These are phyloP conservation scores for Penicillium verrucosum DNA, from an alignment of 2,329 filamentous ascomycete species.

Conservation along the genomic window DNA sequence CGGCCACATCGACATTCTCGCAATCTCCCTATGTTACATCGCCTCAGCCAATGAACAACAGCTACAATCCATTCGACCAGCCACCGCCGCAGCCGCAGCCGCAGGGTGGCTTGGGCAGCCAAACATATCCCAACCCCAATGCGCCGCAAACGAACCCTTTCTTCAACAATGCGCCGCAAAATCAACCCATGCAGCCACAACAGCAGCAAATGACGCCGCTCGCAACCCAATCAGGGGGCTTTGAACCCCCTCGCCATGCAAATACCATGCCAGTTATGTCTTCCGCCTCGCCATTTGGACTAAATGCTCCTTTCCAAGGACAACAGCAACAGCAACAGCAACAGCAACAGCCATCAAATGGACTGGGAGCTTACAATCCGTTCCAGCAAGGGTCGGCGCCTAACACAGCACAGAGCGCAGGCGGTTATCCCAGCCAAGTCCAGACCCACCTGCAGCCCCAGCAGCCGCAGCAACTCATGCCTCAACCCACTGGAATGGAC, in stretches of 20 bases:
- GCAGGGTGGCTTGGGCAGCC: slow-evolving; percentile 25
- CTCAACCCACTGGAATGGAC: slow-evolving; percentile 45
- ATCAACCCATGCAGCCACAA: slow-evolving; percentile 23
- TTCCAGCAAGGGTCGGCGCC: slow-evolving; percentile 32
- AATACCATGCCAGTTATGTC: slow-evolving; percentile 40
- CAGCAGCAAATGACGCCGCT: slow-evolving; percentile 10
- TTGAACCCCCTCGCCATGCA: slow-evolving; percentile 29
- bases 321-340: slow-evolving; percentile 26
- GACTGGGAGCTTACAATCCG: slow-evolving; percentile 31
- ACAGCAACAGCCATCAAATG: slow-evolving; percentile 17
- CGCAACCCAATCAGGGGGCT: slow-evolving; percentile 5
- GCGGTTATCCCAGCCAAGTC: slow-evolving; percentile 26
- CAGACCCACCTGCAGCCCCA: slow-evolving; percentile 20
- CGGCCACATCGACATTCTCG: slow-evolving; percentile 35
- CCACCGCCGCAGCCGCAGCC: slow-evolving; percentile 27
- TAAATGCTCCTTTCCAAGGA: slow-evolving; percentile 26
- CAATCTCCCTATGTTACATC: slow-evolving; percentile 36
- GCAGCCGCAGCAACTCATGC: slow-evolving; percentile 31
- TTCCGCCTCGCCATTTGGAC: slow-evolving; percentile 31
- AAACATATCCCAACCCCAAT: slow-evolving; percentile 24
- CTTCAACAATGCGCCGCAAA: slow-evolving; percentile 30
- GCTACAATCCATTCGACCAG: slow-evolving; percentile 47
- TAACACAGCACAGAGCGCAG: slow-evolving; percentile 23
- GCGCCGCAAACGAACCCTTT: slow-evolving; percentile 36
- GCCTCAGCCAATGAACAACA: slow-evolving; percentile 34